Conservation (phyloP, 495 filamentous ascomycete species). For the Penicillium chermesinum region DNA sequence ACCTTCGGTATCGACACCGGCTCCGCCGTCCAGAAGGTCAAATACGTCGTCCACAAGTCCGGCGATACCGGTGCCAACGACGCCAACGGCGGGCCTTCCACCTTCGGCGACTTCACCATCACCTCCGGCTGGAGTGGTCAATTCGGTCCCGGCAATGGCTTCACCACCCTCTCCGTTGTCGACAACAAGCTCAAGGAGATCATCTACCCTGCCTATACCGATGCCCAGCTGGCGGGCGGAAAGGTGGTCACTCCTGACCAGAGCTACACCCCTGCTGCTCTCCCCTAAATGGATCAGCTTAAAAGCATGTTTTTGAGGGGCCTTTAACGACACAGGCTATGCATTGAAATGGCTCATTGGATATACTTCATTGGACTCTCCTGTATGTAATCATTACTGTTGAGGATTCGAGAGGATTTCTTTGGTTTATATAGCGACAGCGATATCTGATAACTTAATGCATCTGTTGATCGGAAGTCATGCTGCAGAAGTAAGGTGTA, state of each 20-base stretch:
- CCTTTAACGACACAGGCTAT: not conserved
- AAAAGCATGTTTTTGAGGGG: not conserved
- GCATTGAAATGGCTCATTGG: not conserved
- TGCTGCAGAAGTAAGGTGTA: too few relatives aligned
- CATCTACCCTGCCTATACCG: constrained; percentile 46
- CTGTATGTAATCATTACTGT: not conserved
- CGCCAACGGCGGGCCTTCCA: constrained; percentile 31
- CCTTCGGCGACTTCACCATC: constrained; percentile 47
- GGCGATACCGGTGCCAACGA: constrained; percentile 30
- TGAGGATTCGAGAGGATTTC: not conserved
- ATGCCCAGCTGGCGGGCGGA: constrained; percentile 41
- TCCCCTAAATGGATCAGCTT: constrained; percentile 15
- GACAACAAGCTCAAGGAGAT: constrained; percentile 37
- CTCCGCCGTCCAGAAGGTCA: constrained; percentile 18
- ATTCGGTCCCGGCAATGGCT: constrained; percentile 48
- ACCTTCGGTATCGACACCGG: constrained; percentile 43
- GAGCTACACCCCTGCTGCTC: constrained; percentile 45
- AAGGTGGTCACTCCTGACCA: constrained; percentile 47
- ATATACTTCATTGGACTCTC: not conserved
- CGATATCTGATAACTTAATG: not conserved
- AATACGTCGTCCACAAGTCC: constrained; percentile 37
- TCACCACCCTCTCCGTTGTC: constrained; percentile 48
- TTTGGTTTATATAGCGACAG: not conserved
- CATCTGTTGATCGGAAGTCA: too few relatives aligned
- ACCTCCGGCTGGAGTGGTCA: constrained; percentile 53